Conservation (phyloP, 371 early-diverging fungal species). For the Mucor mucedo region DNA sequence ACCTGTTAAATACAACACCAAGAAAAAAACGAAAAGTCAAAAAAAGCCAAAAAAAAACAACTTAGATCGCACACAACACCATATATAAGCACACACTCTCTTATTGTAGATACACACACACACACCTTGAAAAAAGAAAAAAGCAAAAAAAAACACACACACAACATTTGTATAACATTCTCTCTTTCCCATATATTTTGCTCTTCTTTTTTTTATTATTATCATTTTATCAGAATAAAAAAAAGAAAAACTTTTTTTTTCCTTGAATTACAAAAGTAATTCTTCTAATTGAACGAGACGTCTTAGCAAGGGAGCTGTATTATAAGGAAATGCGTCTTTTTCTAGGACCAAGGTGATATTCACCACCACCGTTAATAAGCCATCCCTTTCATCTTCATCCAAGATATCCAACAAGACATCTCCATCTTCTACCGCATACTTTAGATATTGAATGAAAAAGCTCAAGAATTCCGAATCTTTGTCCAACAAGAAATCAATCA, state of each 20-base stretch:
- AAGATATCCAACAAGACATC: neutral
- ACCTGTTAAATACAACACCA: neutral
- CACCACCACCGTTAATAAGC: conserved; percentile 5
- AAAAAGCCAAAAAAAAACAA: too few species aligned
- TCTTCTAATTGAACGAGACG: conserved; percentile 18
- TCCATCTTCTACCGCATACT: conserved; percentile 2
- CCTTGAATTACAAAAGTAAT: conserved; percentile 2
- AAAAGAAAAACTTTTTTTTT: neutral
- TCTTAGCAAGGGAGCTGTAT: conserved; percentile 22
- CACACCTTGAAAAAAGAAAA: conserved; percentile 6
- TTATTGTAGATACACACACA: conserved; percentile 11
- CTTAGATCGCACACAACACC: too few species aligned
- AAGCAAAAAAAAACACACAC: neutral
- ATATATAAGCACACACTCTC: neutral
- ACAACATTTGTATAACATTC: conserved; percentile 1
- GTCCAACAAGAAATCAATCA: conserved; percentile 28
- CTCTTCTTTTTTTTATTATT: neutral
- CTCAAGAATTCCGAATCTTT: conserved; percentile 21
- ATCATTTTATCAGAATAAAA: neutral
- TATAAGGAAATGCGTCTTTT: conserved; percentile 27
- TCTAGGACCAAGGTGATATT: conserved; percentile 18
- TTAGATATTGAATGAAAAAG: conserved; percentile 22
- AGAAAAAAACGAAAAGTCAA: neutral
- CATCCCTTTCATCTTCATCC: conserved; percentile 6
- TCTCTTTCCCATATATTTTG: neutral